Conservation (phyloP, 805 yeast genomes). For the Suhomyces faveliae region DNA sequence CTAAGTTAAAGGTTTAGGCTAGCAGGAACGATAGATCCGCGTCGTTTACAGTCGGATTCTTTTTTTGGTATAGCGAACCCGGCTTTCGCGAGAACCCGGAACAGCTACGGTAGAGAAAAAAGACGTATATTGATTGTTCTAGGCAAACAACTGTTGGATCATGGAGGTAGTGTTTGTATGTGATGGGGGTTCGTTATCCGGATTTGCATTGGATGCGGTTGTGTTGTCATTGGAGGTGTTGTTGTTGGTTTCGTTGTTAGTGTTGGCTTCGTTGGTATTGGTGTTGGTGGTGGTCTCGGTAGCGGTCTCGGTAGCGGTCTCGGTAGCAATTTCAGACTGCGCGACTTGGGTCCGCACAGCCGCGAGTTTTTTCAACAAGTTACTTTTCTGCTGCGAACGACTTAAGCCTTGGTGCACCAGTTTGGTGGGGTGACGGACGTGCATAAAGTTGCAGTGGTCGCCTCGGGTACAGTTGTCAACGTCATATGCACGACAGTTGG, state of each 20-base stretch:
- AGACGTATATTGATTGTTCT: not conserved
- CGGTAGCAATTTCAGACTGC: not conserved
- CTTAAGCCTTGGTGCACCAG: slow-evolving; percentile 42
- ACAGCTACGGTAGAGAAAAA: not conserved
- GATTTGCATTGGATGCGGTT: not conserved
- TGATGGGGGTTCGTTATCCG: not conserved
- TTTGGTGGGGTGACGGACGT: slow-evolving; percentile 56
- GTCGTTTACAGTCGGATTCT: not conserved
- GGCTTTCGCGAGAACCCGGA: slow-evolving; percentile 2
- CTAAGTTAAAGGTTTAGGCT: not conserved
- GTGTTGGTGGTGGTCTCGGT: slow-evolving; percentile 8
- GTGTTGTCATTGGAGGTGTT: not conserved
- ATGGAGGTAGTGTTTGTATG: slow-evolving; percentile 12
- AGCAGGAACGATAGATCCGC: not conserved
- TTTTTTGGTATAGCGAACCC: slow-evolving; percentile 3
- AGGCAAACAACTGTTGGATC: slow-evolving; percentile 19
- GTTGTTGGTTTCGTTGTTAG: not conserved
- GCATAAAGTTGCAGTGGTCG: slow-evolving; percentile 85
- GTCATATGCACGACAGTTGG: slow-evolving; percentile 74
- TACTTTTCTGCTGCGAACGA: slow-evolving; percentile 36
- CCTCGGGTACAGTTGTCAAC: slow-evolving; percentile 69
- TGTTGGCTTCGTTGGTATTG: not conserved
- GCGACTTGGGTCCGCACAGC: slow-evolving; percentile 1
- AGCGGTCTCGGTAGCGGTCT: not conserved
- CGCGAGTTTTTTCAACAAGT: slow-evolving; percentile 14